These are phyloP conservation scores for Isatis tinctoria DNA, from an alignment of 345 rosid species.

Conservation along the genomic window DNA sequence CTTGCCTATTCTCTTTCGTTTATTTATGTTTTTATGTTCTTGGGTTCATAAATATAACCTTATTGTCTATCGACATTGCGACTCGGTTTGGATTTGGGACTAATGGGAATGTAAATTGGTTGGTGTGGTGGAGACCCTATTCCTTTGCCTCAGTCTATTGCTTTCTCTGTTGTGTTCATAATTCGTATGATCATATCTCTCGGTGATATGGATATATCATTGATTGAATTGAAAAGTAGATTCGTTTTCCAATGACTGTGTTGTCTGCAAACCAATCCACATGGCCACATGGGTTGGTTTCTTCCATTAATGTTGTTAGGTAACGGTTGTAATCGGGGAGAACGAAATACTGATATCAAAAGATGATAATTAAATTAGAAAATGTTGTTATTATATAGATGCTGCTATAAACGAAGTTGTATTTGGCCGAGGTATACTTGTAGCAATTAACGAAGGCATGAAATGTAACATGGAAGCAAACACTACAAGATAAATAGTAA, in stretches of 20 bases:
- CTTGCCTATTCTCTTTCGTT: background rate
- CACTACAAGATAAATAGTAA: background rate
- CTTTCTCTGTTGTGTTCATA: background rate
- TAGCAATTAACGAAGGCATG: background rate
- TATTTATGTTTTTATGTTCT: slow-evolving; percentile 7
- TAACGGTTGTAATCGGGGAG: background rate
- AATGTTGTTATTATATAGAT: background rate
- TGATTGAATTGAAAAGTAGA: background rate
- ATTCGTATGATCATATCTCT: background rate
- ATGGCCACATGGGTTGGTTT: slow-evolving; percentile 14
- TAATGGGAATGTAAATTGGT: slow-evolving; percentile 29
- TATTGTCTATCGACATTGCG: slow-evolving; percentile 1
- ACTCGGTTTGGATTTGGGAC: slow-evolving; percentile 14
- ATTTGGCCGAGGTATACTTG: background rate
- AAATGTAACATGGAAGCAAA: background rate
- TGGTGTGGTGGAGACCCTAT: slow-evolving; percentile 6
- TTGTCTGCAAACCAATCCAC: background rate
- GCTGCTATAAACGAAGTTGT: background rate
- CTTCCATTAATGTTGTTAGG: slow-evolving; percentile 1
- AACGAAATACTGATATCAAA: background rate
- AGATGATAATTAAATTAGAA: too few species aligned
- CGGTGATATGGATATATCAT: background rate
- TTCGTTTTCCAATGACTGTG: background rate
- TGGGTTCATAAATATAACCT: background rate
- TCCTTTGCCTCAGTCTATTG: slow-evolving; percentile 1